Percentiles rank a stretch among this genome's conserved stretches.
Conservation (phyloP, 163 green algal genomes). For the Volvox carteri region DNA sequence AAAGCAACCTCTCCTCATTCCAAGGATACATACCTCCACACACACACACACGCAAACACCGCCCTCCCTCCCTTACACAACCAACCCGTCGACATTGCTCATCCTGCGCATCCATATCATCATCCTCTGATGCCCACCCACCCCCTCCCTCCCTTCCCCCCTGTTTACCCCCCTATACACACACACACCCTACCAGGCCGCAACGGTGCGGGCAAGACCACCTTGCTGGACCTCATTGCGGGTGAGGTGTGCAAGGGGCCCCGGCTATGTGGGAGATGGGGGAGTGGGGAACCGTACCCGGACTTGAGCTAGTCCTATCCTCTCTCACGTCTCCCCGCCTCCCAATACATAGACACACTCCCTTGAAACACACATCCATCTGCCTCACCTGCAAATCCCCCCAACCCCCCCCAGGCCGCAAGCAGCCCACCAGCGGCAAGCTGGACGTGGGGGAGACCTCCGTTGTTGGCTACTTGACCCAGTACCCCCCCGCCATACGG, state of each 20-base stretch:
- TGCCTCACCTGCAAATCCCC: not conserved
- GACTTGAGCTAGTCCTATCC: not conserved
- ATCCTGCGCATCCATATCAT: not conserved
- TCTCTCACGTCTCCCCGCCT: not conserved
- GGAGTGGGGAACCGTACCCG: not conserved
- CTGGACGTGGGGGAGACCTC: slow-evolving; percentile 79
- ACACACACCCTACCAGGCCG: slow-evolving; percentile 46
- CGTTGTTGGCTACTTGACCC: slow-evolving; percentile 86
- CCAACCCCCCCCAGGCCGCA: not conserved
- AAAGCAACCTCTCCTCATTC: too few relatives aligned
- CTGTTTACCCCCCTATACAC: not conserved
- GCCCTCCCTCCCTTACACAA: not conserved
- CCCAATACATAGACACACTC: not conserved
- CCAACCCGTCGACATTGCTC: not conserved
- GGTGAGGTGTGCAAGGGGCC: slow-evolving; percentile 34
- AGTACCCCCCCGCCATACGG: slow-evolving; percentile 77
- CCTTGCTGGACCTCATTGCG: slow-evolving; percentile 81
- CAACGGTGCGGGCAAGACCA: slow-evolving; percentile 88
- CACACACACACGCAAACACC: too few relatives aligned
- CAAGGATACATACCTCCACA: too few relatives aligned
- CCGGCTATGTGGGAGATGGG: not conserved
- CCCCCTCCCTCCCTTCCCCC: not conserved
- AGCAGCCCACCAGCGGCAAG: slow-evolving; percentile 57
- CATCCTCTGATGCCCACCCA: not conserved
- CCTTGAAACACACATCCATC: not conserved